Evolutionary conservation across 345 rosid genomes (phyloP).

Genomic region (Sonneratia alba): DNA sequence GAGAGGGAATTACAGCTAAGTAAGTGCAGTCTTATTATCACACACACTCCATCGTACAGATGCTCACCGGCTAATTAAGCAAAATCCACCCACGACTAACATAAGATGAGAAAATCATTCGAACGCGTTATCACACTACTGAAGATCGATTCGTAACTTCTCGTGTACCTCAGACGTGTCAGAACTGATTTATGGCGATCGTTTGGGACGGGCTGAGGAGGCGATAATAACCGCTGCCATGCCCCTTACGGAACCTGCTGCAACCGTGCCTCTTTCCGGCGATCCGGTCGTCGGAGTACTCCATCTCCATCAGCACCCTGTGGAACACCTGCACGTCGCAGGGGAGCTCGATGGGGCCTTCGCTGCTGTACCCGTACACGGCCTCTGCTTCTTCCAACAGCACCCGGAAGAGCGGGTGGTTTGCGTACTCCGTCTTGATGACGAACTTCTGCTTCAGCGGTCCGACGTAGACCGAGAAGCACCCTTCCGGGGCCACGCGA

Average conservation of each 20-base stretch:
- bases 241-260: constrained; percentile 20
- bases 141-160: background rate
- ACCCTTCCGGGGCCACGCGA: constrained; percentile 44
- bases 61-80: too few species aligned
- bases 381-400: constrained; percentile 63
- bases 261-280: constrained; percentile 12
- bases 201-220: constrained; percentile 24
- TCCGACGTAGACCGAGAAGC: constrained; percentile 64
- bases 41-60: too few species aligned
- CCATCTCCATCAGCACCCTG: constrained; percentile 32
- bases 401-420: constrained; percentile 49
- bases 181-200: constrained; percentile 27
- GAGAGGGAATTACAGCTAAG: too few species aligned
- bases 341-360: constrained; percentile 58
- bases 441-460: constrained; percentile 45
- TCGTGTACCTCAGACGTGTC: background rate
- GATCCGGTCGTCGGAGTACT: background rate
- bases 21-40: too few species aligned
- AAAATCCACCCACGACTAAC: background rate
- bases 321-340: constrained; percentile 45
- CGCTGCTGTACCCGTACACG: constrained; percentile 47
- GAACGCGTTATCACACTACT: background rate
- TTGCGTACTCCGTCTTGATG: constrained; percentile 42
- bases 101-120: background rate
- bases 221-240: constrained; percentile 16